Percentiles rank a stretch among this genome's conserved stretches.
phyloP scores from a whole-genome alignment of 192 early-diverging fungal species.

The Chytriomyces confervae region DNA sequence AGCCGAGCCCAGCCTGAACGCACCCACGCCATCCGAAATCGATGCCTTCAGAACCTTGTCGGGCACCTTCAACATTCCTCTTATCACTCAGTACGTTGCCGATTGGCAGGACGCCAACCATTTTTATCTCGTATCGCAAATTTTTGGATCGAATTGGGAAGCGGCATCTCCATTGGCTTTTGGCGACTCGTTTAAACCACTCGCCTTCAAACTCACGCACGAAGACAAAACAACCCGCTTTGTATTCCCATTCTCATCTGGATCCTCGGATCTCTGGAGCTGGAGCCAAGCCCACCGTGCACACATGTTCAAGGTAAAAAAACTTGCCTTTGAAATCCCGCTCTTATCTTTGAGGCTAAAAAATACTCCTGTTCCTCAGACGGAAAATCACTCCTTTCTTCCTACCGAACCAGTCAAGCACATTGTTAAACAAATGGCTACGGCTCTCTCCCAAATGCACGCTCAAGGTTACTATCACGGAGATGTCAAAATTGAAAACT shows the following conservation, averaged over 20 bases:
- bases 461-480: constrained; percentile 56
- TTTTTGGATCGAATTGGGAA: constrained; percentile 31
- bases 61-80: neutral
- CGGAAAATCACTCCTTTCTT: constrained; percentile 1
- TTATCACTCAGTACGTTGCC: constrained; percentile 12
- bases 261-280: constrained; percentile 25
- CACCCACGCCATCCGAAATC: constrained; percentile 20
- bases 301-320: constrained; percentile 8
- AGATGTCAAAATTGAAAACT: constrained; percentile 84
- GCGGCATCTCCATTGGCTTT: neutral
- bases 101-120: constrained; percentile 31
- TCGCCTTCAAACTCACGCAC: neutral
- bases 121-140: constrained; percentile 35
- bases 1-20: neutral
- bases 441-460: constrained; percentile 53
- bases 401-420: constrained; percentile 27
- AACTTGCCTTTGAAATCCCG: neutral
- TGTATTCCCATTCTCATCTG: constrained; percentile 5
- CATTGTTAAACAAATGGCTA: constrained; percentile 51
- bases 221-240: neutral
- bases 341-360: neutral
- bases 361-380: neutral
- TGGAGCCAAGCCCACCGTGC: constrained; percentile 4
- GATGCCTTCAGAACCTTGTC: constrained; percentile 1
- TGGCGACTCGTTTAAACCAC: neutral